Evolutionary conservation across 2,329 filamentous ascomycete genomes (phyloP).

Genomic region (Davidsoniella neocaledoniae): DNA sequence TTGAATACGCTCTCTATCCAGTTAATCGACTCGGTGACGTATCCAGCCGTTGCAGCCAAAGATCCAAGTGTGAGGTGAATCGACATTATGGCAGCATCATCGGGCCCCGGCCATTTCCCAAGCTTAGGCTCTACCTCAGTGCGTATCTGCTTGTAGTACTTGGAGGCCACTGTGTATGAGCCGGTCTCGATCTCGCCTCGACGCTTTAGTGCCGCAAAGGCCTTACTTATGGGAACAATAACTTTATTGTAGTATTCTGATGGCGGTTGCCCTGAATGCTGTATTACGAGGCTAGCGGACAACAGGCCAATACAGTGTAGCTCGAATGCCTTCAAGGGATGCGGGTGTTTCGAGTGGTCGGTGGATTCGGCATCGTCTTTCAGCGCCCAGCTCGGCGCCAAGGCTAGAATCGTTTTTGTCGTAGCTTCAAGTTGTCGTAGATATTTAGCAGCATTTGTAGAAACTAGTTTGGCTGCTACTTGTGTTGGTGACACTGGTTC

Average conservation of each 20-base stretch:
- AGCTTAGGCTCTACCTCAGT: constrained; percentile 10
- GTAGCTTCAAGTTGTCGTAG: constrained; percentile 50
- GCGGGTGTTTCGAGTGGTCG: constrained; percentile 36
- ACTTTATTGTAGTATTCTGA: constrained; percentile 10
- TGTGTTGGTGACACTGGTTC: constrained; percentile 17
- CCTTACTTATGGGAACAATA: constrained; percentile 11
- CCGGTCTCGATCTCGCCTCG: constrained; percentile 9
- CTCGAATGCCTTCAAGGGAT: constrained; percentile 40
- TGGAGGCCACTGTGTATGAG: constrained; percentile 4
- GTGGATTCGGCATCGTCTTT: constrained; percentile 41
- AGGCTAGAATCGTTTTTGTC: constrained; percentile 45
- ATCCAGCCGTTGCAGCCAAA: constrained; percentile 28
- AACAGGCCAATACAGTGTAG: constrained; percentile 46
- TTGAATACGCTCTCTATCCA: constrained; percentile 35
- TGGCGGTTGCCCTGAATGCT: constrained; percentile 4
- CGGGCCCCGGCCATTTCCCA: constrained; percentile 10
- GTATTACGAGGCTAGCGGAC: constrained; percentile 10
- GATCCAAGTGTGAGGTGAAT: constrained; percentile 38
- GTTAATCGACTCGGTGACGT: constrained; percentile 32
- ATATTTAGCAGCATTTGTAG: constrained; percentile 30
- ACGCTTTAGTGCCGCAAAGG: constrained; percentile 10
- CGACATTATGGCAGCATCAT: constrained; percentile 19
- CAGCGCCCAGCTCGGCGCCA: constrained; percentile 50
- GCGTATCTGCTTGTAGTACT: constrained; percentile 10
- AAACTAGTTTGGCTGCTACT: constrained; percentile 4